A percentile compares a stretch with the other conserved stretches of the same genome.
Evolutionary conservation across 169 alveolate species (phyloP).

Genomic region (Plasmodium vinckei): DNA sequence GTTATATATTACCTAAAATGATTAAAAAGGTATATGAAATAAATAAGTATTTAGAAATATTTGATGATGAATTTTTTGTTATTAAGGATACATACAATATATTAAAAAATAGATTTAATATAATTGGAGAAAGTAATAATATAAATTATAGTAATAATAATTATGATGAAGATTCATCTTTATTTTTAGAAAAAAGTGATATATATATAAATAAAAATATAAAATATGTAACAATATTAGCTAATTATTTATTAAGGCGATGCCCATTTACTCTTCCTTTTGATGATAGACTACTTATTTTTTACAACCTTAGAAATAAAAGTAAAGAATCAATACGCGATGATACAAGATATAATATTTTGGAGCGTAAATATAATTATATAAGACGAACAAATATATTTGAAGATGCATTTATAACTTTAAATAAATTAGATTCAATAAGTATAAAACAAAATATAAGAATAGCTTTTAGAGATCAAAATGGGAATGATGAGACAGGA

Average conservation of each 20-base stretch:
- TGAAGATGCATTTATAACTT: conserved; percentile 84
- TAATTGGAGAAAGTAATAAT: conserved; percentile 44
- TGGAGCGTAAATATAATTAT: conserved; percentile 70
- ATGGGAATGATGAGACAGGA: conserved; percentile 94
- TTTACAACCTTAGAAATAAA: conserved; percentile 74
- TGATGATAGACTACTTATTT: conserved; percentile 78
- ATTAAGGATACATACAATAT: conserved; percentile 44
- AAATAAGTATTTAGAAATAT: conserved; percentile 42
- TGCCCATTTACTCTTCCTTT: conserved; percentile 77
- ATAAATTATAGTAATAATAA: conserved; percentile 12
- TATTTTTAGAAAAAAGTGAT: conserved; percentile 43
- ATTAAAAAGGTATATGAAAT: conserved; percentile 35
- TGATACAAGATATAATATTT: conserved; percentile 57
- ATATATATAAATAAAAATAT: conserved; percentile 51
- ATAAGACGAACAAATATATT: conserved; percentile 84
- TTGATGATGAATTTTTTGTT: conserved; percentile 49
- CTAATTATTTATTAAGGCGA: conserved; percentile 65
- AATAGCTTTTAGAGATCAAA: conserved; percentile 89
- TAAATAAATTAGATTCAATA: conserved; percentile 76
- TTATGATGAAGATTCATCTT: conserved; percentile 30
- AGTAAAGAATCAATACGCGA: conserved; percentile 63
- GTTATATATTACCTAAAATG: conserved; percentile 1
- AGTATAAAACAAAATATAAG: conserved; percentile 85
- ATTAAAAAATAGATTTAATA: conserved; percentile 51
- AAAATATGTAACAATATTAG: conserved; percentile 65